Base-by-base conservation (phyloP, 2,329 filamentous ascomycete genomes). In the Rutstroemia sp. region DNA sequence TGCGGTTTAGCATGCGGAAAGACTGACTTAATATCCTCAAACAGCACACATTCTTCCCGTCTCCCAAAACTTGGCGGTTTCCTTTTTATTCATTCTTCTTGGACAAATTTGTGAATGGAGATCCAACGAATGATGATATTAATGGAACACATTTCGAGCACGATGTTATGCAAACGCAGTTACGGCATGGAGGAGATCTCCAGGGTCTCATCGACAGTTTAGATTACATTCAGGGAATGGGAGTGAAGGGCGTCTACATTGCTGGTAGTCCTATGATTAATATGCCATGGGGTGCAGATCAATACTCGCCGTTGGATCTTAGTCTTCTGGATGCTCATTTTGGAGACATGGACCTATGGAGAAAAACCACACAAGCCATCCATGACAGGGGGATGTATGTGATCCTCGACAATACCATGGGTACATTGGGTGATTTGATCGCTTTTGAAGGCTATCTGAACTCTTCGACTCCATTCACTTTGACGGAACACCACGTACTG, bases 241-340 rank as follows among this genome's bases (percentile, higher is more conserved):
- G 82, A 19, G 78, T 85, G 65, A 82, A 81, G 73, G 79, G 78
- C 61, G 38, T 64, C n/a, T 53, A 50, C 18, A 75, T 86, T 48
- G 82, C 81, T 30, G 83, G 83, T n/a, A 81, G 79, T 46, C 75
- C 81, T 8, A 77, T 85, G 63, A 79, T 86, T 69, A 87, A 87
- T 65, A 72, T 77, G 62, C 83, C 83, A 6, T 87, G 83, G 83
- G 78, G 77, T 14, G 73, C 79, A 12, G 83, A 87, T 65, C 77
- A 77, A 8, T 87, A 84, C 67, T 76, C 72, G 49, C 77, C 82
- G 16, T 69, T 84, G 30, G 83, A 87, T 61, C 77, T 83, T 37
- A 85, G 82, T 0, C 73, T 86, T 27, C 73, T 87, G 16, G 83
- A 86, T 63, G 74, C 77, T 47, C 83, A 87, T 64, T 81, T 80